phyloP scores from a whole-genome alignment of 1,284 basidiomycete genomes.

The Fomes fomentarius region DNA sequence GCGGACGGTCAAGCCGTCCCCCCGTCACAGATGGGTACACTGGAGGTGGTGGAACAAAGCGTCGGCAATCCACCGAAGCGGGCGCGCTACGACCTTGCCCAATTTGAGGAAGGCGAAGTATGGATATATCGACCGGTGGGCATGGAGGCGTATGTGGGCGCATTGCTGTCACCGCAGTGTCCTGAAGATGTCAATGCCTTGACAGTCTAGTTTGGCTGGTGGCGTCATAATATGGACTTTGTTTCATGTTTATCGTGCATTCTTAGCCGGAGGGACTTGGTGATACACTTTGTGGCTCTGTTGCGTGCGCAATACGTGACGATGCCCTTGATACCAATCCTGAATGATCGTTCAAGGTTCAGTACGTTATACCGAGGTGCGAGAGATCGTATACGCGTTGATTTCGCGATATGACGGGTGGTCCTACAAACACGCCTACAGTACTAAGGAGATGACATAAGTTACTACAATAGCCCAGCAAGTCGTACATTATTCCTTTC shows the following conservation, averaged over 20 bases:
- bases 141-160: conserved; percentile 39
- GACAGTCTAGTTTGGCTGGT: neutral
- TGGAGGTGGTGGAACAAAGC: conserved; percentile 43
- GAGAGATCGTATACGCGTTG: no score
- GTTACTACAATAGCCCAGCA: neutral
- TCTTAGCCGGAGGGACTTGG: no score
- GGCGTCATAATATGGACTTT: no score
- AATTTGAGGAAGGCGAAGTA: conserved; percentile 39
- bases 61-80: conserved; percentile 33
- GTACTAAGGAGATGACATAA: neutral
- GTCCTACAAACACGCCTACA: neutral
- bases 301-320: no score
- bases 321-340: no score
- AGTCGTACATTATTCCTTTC: neutral
- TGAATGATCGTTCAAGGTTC: no score
- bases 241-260: no score
- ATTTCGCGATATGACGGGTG: no score
- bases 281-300: no score
- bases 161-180: conserved; percentile 26
- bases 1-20: conserved; percentile 28
- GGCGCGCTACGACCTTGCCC: conserved; percentile 34
- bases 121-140: conserved; percentile 45
- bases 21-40: conserved; percentile 32
- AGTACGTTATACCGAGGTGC: no score
- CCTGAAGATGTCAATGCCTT: conserved; percentile 27